Base-by-base conservation (phyloP, 208 protist genomes). In the Trypanosoma melophagium region DNA sequence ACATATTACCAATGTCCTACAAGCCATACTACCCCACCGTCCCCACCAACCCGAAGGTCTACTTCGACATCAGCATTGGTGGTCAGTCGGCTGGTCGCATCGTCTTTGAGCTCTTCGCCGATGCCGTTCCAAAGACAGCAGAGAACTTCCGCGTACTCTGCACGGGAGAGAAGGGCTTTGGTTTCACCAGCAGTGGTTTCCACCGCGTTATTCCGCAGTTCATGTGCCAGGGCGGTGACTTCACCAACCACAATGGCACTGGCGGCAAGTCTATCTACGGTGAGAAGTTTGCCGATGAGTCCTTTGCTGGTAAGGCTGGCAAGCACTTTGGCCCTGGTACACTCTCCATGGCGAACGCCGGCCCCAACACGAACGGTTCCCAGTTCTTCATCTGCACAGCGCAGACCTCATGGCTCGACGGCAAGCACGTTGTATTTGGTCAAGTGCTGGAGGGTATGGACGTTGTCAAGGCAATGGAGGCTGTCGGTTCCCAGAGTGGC, bases 381-480 rank as follows among this genome's bases (percentile, higher is more conserved):
- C 85, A 91, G 74, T 91, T 91, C 77, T 90, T 89, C 60, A 85
- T 83, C 77, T 93, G 85, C 76, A 94, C 88, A 17, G 83, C 79
- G 24, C 66, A 66, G 38, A 94, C 88, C 51, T 42, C 41, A 59
- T 95, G 89, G 91, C 79, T 98, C 22, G 89, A 98, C 73, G 90
- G 92, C 78, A 98, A 98, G 82, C 97, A 99, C 74, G 95, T 98
- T 60, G 97, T 98, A 47, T 98, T 99, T 61, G 97, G 97, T 28
- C 78, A 95, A 76, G 92, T 98, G 60, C 65, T 97, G 52, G 76
- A 94, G 24, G 92, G 93, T 62, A 93, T 92, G 69, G 77, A 96
- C 25, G 78, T 95, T 44, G 73, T 98, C 10, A 87, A 86, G 77
- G 81, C 77, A 49, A 89, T 97, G 76, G 93, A 97, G 75, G 65